phyloP scores from a whole-genome alignment of 768 basidiomycete species.

The Tricholoma hemisulphureum region DNA sequence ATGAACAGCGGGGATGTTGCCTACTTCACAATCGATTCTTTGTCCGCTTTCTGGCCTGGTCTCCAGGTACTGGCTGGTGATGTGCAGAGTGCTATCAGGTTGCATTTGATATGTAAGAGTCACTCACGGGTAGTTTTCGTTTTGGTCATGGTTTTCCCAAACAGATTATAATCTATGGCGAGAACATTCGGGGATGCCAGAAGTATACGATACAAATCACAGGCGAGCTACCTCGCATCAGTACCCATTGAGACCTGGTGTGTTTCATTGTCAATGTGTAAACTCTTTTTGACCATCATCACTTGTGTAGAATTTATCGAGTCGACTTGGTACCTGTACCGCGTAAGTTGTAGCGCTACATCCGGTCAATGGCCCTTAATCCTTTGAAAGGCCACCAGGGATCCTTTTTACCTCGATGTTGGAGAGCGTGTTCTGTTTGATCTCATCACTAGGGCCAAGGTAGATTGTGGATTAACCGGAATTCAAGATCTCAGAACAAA shows the following conservation, averaged over 20 bases:
- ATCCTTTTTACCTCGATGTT: conserved; percentile 89
- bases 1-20: conserved; percentile 74
- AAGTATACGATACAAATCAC: conserved; percentile 84
- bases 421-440: conserved; percentile 84
- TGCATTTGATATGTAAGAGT: conserved; percentile 82
- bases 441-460: conserved; percentile 69
- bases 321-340: conserved; percentile 94
- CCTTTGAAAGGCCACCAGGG: conserved; percentile 74
- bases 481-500: conserved; percentile 78
- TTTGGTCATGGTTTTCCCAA: not conserved
- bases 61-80: conserved; percentile 86
- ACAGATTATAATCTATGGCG: conserved; percentile 93
- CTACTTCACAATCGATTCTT: conserved; percentile 83
- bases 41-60: conserved; percentile 98
- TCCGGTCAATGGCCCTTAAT: conserved; percentile 5
- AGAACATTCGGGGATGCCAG: conserved; percentile 83
- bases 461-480: conserved; percentile 82
- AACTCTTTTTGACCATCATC: not conserved
- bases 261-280: conserved; percentile 1
- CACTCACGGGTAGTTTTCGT: not conserved
- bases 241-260: conserved; percentile 78
- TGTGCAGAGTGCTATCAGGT: conserved; percentile 84
- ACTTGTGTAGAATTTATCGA: conserved; percentile 82
- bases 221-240: conserved; percentile 71
- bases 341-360: conserved; percentile 46